These are phyloP conservation scores for Saturnispora sekii DNA, from an alignment of 805 yeast genomes.

Conservation along the genomic window DNA sequence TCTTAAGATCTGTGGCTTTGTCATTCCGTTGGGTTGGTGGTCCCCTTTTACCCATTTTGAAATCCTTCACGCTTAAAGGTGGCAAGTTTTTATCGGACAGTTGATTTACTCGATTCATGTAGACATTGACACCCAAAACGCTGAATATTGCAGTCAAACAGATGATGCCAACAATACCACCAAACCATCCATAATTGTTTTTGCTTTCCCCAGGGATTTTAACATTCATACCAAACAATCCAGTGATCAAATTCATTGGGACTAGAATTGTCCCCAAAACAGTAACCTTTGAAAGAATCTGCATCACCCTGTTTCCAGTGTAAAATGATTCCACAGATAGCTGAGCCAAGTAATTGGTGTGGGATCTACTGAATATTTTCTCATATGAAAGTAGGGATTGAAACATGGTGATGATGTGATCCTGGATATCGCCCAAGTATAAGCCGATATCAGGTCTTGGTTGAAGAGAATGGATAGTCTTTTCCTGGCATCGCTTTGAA, in stretches of 20 bases:
- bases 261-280: constrained; percentile 81
- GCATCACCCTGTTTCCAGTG: constrained; percentile 76
- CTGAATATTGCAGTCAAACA: constrained; percentile 17
- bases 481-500: constrained; percentile 89
- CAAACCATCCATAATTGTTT: constrained; percentile 44
- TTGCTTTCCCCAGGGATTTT: constrained; percentile 58
- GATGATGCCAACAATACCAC: constrained; percentile 27
- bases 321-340: constrained; percentile 86
- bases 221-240: constrained; percentile 95
- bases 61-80: constrained; percentile 22
- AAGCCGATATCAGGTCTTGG: constrained; percentile 90
- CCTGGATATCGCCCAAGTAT: constrained; percentile 92
- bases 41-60: constrained; percentile 22
- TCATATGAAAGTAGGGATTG: constrained; percentile 86
- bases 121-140: constrained; percentile 18
- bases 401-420: constrained; percentile 95
- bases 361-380: constrained; percentile 86
- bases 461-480: constrained; percentile 34
- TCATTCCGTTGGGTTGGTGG: constrained; percentile 8
- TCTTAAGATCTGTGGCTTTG: constrained; percentile 19
- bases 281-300: constrained; percentile 82
- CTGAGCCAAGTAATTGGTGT: constrained; percentile 87
- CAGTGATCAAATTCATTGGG: constrained; percentile 84
- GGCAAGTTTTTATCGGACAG: constrained; percentile 8
- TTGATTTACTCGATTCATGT: constrained; percentile 18